A percentile compares a stretch with the other conserved stretches of the same genome.
Evolutionary conservation across 1,284 basidiomycete species (phyloP).

Genomic region (Ceratobasidium sp.): DNA sequence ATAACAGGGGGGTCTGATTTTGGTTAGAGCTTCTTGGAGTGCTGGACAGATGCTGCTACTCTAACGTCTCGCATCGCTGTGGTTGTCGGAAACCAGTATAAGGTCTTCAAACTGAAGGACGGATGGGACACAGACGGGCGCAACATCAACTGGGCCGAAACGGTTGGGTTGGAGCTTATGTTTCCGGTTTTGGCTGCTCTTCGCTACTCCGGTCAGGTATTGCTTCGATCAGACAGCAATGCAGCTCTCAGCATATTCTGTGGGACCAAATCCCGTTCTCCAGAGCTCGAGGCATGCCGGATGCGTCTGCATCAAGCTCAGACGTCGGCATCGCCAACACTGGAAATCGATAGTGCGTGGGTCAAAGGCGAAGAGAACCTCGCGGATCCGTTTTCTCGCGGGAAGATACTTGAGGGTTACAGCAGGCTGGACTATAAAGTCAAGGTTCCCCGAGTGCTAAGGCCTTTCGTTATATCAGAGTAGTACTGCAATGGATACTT

Average conservation of each 20-base stretch:
- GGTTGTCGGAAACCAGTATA: constrained; percentile 13
- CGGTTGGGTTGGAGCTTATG: constrained; percentile 18
- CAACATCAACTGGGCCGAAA: constrained; percentile 36
- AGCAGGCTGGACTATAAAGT: neutral
- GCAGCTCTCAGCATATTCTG: no score
- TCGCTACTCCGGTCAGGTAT: constrained; percentile 10
- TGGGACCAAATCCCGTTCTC: no score
- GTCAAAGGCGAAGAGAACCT: constrained; percentile 7
- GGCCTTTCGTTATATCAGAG: neutral
- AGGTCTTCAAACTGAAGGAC: constrained; percentile 4
- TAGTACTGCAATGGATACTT: neutral
- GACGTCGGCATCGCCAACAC: no score
- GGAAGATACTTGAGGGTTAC: neutral
- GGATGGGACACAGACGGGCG: constrained; percentile 17
- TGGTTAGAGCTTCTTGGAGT: no score
- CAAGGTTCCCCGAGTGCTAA: neutral
- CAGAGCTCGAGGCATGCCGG: no score
- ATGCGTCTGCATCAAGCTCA: no score
- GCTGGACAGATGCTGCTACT: no score
- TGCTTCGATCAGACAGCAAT: no score
- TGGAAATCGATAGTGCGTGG: no score
- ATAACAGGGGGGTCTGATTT: no score
- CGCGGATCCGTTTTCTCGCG: constrained; percentile 4
- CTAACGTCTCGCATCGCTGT: no score
- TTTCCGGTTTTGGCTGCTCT: constrained; percentile 5